phyloP scores from a whole-genome alignment of 495 filamentous ascomycete genomes.

The Apodospora peruviana region DNA sequence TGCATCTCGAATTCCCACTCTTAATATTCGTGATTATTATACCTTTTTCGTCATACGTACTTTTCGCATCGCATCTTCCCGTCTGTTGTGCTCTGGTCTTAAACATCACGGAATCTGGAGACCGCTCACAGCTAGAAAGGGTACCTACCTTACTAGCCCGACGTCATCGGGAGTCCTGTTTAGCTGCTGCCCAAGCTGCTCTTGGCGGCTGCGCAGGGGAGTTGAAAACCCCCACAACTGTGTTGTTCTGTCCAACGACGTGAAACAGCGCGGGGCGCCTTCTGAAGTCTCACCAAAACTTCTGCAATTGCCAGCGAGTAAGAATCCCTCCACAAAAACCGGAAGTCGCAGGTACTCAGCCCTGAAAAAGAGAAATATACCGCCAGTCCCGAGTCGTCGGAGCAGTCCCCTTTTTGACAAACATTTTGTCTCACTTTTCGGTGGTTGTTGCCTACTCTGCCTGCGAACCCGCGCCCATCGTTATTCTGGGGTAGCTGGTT shows the following conservation, averaged over 20 bases:
- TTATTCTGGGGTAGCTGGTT: neutral
- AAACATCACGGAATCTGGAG: too few relatives aligned
- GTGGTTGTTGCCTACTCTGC: neutral
- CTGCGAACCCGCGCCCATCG: neutral
- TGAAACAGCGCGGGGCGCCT: too few relatives aligned
- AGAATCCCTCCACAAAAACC: too few relatives aligned
- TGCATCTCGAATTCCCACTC: too few relatives aligned
- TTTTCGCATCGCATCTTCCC: too few relatives aligned
- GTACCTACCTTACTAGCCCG: neutral
- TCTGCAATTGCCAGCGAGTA: too few relatives aligned
- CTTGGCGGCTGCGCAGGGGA: conserved; percentile 10
- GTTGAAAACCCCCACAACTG: conserved; percentile 5
- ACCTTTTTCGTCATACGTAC: too few relatives aligned
- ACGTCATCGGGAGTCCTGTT: neutral
- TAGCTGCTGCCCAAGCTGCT: conserved; percentile 7
- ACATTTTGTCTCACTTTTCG: neutral
- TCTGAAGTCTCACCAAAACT: neutral
- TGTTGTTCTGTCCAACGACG: conserved; percentile 4
- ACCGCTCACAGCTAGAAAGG: too few relatives aligned
- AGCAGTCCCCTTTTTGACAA: neutral
- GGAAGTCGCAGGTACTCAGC: neutral
- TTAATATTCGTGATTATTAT: too few relatives aligned
- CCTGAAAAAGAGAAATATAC: neutral
- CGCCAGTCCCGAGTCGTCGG: neutral
- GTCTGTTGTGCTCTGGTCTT: too few relatives aligned